A percentile compares a stretch with the other conserved stretches of the same genome.
Evolutionary conservation across 257 asterid genomes (phyloP).

Genomic region (Parsonsia alboflavescens): DNA sequence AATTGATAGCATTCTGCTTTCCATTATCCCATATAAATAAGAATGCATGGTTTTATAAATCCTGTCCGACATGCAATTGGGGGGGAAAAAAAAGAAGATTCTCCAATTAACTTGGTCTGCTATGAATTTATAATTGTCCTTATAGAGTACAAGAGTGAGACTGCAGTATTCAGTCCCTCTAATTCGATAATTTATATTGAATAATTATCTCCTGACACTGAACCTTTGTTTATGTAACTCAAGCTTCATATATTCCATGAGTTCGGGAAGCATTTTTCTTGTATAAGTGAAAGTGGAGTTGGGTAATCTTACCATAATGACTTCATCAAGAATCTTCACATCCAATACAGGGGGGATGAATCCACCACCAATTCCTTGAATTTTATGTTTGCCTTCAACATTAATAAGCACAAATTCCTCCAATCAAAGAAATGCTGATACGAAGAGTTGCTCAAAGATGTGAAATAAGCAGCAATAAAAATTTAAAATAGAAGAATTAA

Average conservation of each 20-base stretch:
- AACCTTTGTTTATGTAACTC: neutral
- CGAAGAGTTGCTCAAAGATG: neutral
- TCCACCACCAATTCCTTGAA: conserved; percentile 50
- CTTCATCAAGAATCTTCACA: conserved; percentile 34
- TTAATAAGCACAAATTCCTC: neutral
- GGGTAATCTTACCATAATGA: conserved; percentile 30
- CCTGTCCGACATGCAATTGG: neutral
- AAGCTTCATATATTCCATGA: neutral
- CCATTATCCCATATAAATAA: neutral
- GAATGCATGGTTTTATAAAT: neutral
- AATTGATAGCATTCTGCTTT: neutral
- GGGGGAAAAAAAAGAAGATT: neutral
- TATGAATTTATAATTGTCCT: neutral
- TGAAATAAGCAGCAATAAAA: neutral
- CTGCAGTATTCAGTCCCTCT: neutral
- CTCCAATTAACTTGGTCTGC: neutral
- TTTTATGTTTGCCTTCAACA: conserved; percentile 35
- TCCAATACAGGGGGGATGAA: conserved; percentile 37
- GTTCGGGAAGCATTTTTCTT: neutral
- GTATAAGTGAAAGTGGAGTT: neutral
- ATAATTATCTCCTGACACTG: neutral
- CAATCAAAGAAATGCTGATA: neutral
- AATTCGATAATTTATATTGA: neutral
- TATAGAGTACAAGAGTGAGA: neutral
- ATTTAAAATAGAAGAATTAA: no score